Conservation (phyloP, 345 rosid species). For the Eucalyptus erythrocorys region DNA sequence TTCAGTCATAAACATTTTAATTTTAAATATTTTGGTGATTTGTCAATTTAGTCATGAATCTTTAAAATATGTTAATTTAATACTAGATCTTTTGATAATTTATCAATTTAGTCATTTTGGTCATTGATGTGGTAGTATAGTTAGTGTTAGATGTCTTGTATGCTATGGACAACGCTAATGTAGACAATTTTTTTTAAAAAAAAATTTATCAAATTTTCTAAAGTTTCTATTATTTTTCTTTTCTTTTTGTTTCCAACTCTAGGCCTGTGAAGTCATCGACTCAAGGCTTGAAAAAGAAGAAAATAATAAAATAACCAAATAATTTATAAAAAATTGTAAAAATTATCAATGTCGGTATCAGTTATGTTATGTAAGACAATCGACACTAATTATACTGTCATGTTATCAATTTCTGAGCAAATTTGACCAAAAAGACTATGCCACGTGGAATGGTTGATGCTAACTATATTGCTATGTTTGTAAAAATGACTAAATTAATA, state of each 20-base stretch:
- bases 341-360: rapidly evolving
- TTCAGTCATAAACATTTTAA: too few species aligned
- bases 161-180: rapidly evolving
- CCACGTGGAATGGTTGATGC: too few species aligned
- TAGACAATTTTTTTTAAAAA: too few species aligned
- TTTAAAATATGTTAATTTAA: too few species aligned
- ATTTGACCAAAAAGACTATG: rapidly evolving
- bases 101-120: too few species aligned
- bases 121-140: rapidly evolving
- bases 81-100: too few species aligned
- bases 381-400: rapidly evolving
- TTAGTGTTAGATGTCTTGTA: rapidly evolving
- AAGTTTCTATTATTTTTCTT: too few species aligned
- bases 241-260: not conserved
- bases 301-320: too few species aligned
- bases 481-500: not conserved
- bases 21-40: too few species aligned
- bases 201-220: too few species aligned
- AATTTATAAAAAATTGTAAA: too few species aligned
- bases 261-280: rapidly evolving
- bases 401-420: rapidly evolving
- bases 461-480: too few species aligned
- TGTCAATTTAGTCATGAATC: rapidly evolving
- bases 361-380: rapidly evolving
- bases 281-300: not conserved